A percentile compares a stretch with the other conserved stretches of the same genome.
Conservation (phyloP, 1,139 yeast species). For the Trichomonascaceae sp. region DNA sequence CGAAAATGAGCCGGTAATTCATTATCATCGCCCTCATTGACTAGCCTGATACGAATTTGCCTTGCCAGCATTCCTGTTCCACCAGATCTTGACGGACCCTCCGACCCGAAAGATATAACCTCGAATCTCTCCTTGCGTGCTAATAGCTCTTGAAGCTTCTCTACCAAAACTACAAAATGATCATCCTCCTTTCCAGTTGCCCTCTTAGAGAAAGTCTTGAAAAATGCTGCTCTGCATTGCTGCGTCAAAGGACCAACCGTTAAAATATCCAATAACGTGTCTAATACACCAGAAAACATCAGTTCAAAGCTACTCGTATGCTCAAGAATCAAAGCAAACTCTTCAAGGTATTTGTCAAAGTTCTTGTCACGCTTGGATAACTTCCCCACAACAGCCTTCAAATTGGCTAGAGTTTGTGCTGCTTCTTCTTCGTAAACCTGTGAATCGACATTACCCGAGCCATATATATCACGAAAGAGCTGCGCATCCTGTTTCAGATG, state of each 20-base stretch:
- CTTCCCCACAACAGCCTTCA: conserved; percentile 16
- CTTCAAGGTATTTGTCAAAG: conserved; percentile 17
- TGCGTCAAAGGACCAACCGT: conserved; percentile 21
- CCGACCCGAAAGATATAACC: conserved; percentile 41
- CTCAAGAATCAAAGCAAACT: conserved; percentile 21
- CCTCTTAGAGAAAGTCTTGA: conserved; percentile 40
- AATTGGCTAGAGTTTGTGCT: conserved; percentile 17
- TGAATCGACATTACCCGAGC: conserved; percentile 20
- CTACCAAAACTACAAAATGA: conserved; percentile 42
- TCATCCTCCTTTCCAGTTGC: conserved; percentile 15
- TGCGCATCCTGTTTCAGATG: conserved; percentile 5
- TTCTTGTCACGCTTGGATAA: conserved; percentile 15
- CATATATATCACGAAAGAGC: conserved; percentile 13
- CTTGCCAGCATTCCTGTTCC: conserved; percentile 63
- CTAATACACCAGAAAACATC: conserved; percentile 60
- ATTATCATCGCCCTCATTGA: conserved; percentile 29
- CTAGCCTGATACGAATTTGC: conserved; percentile 58
- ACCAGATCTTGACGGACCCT: conserved; percentile 17
- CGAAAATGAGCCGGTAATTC: conserved; percentile 21
- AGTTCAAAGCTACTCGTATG: conserved; percentile 72
- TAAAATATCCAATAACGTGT: conserved; percentile 42
- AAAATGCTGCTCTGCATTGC: conserved; percentile 37
- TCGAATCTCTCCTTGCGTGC: conserved; percentile 74
- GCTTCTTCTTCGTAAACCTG: conserved; percentile 29
- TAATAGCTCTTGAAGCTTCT: conserved; percentile 65